Percentiles rank a stretch among this genome's conserved stretches.
These are phyloP conservation scores for Phytophthora parvispora DNA, from an alignment of 352 stramenopile species.

Conservation along the genomic window DNA sequence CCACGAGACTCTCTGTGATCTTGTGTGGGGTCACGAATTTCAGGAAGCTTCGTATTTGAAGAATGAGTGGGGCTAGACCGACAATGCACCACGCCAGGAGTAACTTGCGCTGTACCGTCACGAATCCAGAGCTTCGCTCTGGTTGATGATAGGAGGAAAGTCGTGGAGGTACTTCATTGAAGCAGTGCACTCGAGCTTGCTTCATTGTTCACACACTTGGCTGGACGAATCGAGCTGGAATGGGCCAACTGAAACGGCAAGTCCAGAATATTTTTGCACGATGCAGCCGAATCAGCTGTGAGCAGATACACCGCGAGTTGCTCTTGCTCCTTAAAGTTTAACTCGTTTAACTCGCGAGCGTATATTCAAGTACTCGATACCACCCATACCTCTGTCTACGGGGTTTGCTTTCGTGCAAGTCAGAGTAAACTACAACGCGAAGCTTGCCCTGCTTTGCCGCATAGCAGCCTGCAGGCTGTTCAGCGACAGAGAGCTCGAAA, in stretches of 20 bases:
- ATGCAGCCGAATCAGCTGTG: neutral
- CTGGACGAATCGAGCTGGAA: neutral
- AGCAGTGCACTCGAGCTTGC: neutral
- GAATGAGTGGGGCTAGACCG: neutral
- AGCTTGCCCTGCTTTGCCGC: too few species aligned
- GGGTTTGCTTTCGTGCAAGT: too few species aligned
- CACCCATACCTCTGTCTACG: too few species aligned
- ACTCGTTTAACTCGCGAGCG: too few species aligned
- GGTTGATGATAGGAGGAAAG: neutral
- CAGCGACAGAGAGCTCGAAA: neutral
- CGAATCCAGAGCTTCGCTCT: neutral
- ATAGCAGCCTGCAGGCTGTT: neutral
- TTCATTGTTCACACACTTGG: neutral
- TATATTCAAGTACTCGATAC: too few species aligned
- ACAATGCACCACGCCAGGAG: neutral
- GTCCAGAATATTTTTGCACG: neutral
- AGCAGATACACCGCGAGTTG: too few species aligned
- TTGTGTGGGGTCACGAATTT: constrained; percentile 2
- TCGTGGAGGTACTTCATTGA: neutral
- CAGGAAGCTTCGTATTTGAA: neutral
- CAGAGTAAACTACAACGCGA: too few species aligned
- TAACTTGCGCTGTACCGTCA: neutral
- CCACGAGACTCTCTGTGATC: constrained; percentile 3
- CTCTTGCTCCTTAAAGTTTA: too few species aligned
- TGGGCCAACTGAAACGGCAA: neutral